Base-by-base conservation (phyloP, 2,329 filamentous ascomycete species). In the Curvularia sp. region DNA sequence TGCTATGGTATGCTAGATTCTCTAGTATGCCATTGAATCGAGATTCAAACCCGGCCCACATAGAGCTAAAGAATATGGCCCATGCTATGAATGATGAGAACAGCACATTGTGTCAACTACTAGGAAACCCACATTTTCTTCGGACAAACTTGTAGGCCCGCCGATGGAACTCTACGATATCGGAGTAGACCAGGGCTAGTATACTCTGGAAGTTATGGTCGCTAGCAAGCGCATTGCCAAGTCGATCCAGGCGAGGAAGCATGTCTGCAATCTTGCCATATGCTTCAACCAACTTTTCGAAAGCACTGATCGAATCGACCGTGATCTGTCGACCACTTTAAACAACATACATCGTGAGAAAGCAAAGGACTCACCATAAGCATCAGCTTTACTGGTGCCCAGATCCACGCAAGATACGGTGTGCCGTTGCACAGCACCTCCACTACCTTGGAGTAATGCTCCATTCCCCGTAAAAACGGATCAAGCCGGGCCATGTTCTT, bases 371-470 rank as follows among this genome's bases (percentile, higher is more conserved):
- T 53, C 41, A 62, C 53, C 53, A 43, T 56, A 15, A n/a, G 53
- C 47, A 67, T 62, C 18, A 68, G 22, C 41, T 67, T 68, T 6
- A 68, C 51, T 12, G 65, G 65, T 28, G 60, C 65, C 82, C 81
- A 84, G 0, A 83, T 65, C 75, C 76, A 83, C 0, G 78, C 70
- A 0, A 84, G 44, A 56, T 74, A 83, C 0, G 77, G 77, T 0
- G 80, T 83, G 0, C 80, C 80, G 35, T 82, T 80, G 58, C 81
- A 84, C 0, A 82, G 55, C 0, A 79, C 68, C 2, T 82, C 80
- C 0, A 83, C 68, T 5, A 42, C 52, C 44, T 42, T 55, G 33
- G 52, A 49, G 22, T 0, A 70, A 33, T 79, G 72, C 39, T 78
- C 74, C 0, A 84, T 55, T 0, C 76, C 79, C 0, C 57, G 56